phyloP scores from a whole-genome alignment of 345 rosid genomes.

The Lepidium sativum region DNA sequence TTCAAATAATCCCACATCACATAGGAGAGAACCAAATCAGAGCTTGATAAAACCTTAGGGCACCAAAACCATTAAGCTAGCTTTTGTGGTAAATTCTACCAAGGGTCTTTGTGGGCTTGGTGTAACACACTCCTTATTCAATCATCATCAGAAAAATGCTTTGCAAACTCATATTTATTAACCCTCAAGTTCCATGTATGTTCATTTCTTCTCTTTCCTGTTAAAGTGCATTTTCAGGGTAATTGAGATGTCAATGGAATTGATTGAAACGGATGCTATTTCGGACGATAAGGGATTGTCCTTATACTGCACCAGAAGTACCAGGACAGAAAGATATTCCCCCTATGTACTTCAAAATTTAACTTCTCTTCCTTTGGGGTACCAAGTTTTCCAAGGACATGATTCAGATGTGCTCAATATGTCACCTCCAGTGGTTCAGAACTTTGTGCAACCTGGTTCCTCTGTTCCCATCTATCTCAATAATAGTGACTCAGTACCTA shows the following conservation, averaged over 20 bases:
- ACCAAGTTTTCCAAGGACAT: constrained; percentile 53
- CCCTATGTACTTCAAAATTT: constrained; percentile 89
- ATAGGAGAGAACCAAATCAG: not conserved
- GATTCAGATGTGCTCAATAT: constrained; percentile 34
- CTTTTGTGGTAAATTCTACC: not conserved
- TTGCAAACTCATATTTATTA: not conserved
- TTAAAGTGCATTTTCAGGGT: constrained; percentile 70
- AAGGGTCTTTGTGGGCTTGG: not conserved
- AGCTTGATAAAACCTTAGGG: not conserved
- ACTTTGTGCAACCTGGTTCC: constrained; percentile 56
- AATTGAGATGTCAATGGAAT: constrained; percentile 56
- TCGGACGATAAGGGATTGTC: constrained; percentile 33
- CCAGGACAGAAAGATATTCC: constrained; percentile 53
- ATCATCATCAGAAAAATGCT: not conserved
- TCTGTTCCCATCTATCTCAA: constrained; percentile 63
- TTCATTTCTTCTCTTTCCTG: constrained; percentile 3
- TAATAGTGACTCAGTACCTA: constrained; percentile 52
- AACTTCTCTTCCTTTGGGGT: constrained; percentile 70
- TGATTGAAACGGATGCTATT: constrained; percentile 30
- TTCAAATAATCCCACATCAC: not conserved
- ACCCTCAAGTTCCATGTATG: not conserved
- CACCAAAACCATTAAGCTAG: not conserved
- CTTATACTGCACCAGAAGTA: constrained; percentile 31
- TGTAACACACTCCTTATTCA: not conserved
- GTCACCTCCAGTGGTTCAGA: constrained; percentile 39